phyloP scores from a whole-genome alignment of 78 protist species.

The Dictyostelium firmibasis region DNA sequence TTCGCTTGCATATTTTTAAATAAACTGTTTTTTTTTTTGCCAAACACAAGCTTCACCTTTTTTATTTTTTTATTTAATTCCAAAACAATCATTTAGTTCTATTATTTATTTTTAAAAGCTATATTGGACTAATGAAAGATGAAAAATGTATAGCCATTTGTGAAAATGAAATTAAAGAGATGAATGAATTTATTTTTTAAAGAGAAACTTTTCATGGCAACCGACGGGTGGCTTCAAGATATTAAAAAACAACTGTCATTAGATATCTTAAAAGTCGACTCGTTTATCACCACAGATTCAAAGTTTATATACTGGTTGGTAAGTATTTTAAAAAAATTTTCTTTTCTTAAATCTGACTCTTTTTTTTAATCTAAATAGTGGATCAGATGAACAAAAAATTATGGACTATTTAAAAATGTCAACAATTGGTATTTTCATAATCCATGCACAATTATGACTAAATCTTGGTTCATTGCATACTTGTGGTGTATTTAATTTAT shows the following conservation, averaged over 20 bases:
- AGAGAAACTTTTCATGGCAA: constrained; percentile 33
- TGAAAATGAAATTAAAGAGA: neutral
- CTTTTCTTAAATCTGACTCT: neutral
- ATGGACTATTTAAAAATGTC: constrained; percentile 72
- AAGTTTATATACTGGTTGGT: constrained; percentile 60
- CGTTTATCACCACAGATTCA: constrained; percentile 77
- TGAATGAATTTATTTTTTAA: neutral
- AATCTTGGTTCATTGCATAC: constrained; percentile 72
- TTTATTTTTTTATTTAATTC: neutral
- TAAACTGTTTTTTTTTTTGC: neutral
- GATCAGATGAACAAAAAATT: constrained; percentile 70
- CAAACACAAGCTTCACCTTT: neutral
- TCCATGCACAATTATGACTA: constrained; percentile 76
- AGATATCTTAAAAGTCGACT: constrained; percentile 38
- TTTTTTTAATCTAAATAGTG: neutral
- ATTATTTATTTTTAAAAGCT: neutral
- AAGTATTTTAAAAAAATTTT: neutral
- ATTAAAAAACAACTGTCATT: constrained; percentile 69
- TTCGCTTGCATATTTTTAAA: neutral
- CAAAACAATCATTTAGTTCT: neutral
- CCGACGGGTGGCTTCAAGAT: constrained; percentile 80
- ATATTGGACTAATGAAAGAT: neutral
- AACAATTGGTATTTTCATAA: constrained; percentile 87
- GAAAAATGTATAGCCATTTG: neutral
- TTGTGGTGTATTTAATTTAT: constrained; percentile 76